These are phyloP conservation scores for Verbascum thapsus DNA, from an alignment of 257 asterid genomes.

Conservation along the genomic window DNA sequence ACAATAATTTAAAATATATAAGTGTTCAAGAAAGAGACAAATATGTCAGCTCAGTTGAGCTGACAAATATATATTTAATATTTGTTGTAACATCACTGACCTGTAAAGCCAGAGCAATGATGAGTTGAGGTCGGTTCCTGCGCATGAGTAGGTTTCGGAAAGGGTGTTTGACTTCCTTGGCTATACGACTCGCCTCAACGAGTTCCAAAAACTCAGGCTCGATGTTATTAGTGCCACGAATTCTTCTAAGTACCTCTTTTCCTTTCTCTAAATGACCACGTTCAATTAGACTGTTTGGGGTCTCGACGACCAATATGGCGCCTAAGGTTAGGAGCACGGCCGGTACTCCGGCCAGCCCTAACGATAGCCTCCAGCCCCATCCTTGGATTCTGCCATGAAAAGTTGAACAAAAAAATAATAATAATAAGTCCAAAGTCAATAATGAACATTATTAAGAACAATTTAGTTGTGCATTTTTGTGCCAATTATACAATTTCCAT, in stretches of 20 bases:
- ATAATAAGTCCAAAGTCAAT: too few relatives aligned
- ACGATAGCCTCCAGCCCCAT: slow-evolving; percentile 88
- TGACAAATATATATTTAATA: too few relatives aligned
- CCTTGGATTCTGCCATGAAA: slow-evolving; percentile 49
- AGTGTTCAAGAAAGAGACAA: background rate
- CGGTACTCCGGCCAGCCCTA: slow-evolving; percentile 87
- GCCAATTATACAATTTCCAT: too few relatives aligned
- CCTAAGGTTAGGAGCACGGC: slow-evolving; percentile 76
- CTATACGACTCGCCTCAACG: slow-evolving; percentile 78
- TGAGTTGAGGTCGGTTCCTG: slow-evolving; percentile 71
- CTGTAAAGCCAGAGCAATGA: slow-evolving; percentile 76
- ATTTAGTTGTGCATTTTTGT: too few relatives aligned
- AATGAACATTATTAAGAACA: too few relatives aligned
- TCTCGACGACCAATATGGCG: slow-evolving; percentile 74
- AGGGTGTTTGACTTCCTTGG: slow-evolving; percentile 84
- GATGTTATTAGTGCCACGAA: slow-evolving; percentile 76
- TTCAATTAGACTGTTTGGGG: slow-evolving; percentile 88
- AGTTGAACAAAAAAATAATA: too few relatives aligned
- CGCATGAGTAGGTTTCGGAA: slow-evolving; percentile 79
- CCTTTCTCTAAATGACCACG: slow-evolving; percentile 79
- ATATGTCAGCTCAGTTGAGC: too few relatives aligned
- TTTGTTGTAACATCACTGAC: too few relatives aligned
- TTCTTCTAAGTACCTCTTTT: slow-evolving; percentile 60
- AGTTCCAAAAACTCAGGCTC: slow-evolving; percentile 84
- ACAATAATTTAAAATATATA: background rate